phyloP scores from a whole-genome alignment of 352 stramenopile species.

The Pythium phragmitis region DNA sequence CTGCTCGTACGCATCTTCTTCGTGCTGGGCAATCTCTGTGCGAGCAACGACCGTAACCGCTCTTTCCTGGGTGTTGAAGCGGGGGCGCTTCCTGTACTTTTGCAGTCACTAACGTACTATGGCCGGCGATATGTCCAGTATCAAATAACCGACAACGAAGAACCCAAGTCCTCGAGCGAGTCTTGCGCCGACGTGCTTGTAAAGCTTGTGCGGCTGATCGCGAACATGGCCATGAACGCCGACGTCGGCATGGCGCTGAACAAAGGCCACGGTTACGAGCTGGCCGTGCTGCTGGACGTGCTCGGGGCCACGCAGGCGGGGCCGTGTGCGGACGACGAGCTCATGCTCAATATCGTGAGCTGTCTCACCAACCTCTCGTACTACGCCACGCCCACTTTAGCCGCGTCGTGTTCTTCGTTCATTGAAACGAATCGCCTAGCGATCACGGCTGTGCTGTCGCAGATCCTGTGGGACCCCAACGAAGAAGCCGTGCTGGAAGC shows the following conservation, averaged over 20 bases:
- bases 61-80: conserved; percentile 36
- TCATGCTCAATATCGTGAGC: conserved; percentile 87
- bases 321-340: conserved; percentile 56
- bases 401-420: conserved; percentile 27
- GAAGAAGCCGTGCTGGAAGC: conserved; percentile 85
- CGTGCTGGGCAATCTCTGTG: conserved; percentile 85
- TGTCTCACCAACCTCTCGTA: conserved; percentile 90
- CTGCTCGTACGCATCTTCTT: conserved; percentile 81
- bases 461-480: conserved; percentile 69
- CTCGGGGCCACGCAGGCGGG: conserved; percentile 32
- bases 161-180: no score
- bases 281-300: conserved; percentile 45
- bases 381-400: conserved; percentile 33
- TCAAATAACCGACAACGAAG: not conserved
- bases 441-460: conserved; percentile 39
- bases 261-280: conserved; percentile 11
- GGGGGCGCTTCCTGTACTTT: conserved; percentile 34
- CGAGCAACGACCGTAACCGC: conserved; percentile 79
- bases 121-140: conserved; percentile 31
- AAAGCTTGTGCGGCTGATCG: conserved; percentile 77
- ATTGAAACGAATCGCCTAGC: conserved; percentile 44
- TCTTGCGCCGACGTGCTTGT: conserved; percentile 59
- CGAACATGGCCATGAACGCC: conserved; percentile 82
- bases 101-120: conserved; percentile 51
- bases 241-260: conserved; percentile 55